Conservation (phyloP, 306 rosid species). For the Gynostemma pentaphyllum region DNA sequence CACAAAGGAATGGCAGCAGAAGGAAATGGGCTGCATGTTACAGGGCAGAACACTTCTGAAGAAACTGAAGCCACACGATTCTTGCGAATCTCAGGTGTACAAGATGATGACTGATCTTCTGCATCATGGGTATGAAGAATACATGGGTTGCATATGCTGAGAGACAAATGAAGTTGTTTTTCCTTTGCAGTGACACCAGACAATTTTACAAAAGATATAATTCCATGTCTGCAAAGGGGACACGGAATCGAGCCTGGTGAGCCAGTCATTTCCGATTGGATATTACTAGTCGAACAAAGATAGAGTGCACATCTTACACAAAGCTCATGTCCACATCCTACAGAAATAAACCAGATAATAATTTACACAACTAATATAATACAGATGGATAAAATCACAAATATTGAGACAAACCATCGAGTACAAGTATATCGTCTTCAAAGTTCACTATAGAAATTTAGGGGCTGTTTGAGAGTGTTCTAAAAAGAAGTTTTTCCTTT, state of each 20-base stretch:
- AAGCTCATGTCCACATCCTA: conserved; percentile 89
- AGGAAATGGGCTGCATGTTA: conserved; percentile 90
- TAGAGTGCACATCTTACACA: conserved; percentile 89
- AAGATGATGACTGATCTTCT: conserved; percentile 39
- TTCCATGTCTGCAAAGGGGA: conserved; percentile 80
- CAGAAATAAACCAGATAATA: conserved; percentile 9
- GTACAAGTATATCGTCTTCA: background rate
- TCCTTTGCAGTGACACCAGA: conserved; percentile 59
- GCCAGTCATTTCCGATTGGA: conserved; percentile 40
- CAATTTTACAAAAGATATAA: conserved; percentile 62
- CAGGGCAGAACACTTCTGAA: conserved; percentile 78
- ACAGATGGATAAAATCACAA: background rate
- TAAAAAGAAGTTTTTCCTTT: too few relatives aligned
- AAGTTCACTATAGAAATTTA: background rate
- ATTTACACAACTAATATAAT: background rate
- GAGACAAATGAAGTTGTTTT: conserved; percentile 43
- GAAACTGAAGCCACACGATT: conserved; percentile 79
- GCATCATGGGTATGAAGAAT: conserved; percentile 60
- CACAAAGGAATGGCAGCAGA: conserved; percentile 79
- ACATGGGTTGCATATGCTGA: conserved; percentile 77
- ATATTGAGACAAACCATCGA: too few relatives aligned
- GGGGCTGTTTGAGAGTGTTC: too few relatives aligned
- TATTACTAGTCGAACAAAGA: conserved; percentile 77
- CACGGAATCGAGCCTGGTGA: conserved; percentile 86
- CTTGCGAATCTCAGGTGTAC: conserved; percentile 48